Conservation (phyloP, 2,329 filamentous ascomycete genomes). For the Metarhizium sp. region DNA sequence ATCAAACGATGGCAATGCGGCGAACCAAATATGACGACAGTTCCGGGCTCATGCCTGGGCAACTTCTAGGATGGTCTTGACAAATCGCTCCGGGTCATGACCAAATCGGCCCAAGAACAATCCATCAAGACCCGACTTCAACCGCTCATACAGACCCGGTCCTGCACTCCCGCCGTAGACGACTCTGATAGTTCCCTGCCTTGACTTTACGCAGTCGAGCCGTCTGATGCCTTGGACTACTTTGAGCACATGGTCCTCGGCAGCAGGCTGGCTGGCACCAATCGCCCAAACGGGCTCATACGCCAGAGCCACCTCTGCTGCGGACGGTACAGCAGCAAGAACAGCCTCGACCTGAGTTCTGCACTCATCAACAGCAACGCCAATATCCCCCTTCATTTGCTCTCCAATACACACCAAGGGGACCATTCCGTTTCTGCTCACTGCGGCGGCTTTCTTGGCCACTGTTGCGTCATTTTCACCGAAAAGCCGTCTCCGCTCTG, state of each 20-base stretch:
- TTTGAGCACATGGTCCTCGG: slow-evolving; percentile 59
- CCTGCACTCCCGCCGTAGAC: slow-evolving; percentile 79
- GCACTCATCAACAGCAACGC: slow-evolving; percentile 56
- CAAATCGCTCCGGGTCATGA: slow-evolving; percentile 64
- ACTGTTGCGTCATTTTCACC: slow-evolving; percentile 63
- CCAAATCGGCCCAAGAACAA: slow-evolving; percentile 75
- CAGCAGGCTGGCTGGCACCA: slow-evolving; percentile 62
- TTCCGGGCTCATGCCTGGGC: slow-evolving; percentile 28
- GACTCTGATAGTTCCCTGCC: slow-evolving; percentile 54
- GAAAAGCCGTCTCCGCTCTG: slow-evolving; percentile 64
- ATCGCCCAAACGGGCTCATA: slow-evolving; percentile 91
- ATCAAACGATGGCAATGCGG: too few relatives aligned
- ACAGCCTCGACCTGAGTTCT: slow-evolving; percentile 55
- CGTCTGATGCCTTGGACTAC: slow-evolving; percentile 57
- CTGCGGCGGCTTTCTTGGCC: slow-evolving; percentile 60
- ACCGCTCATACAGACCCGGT: slow-evolving; percentile 60
- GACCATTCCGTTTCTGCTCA: slow-evolving; percentile 58
- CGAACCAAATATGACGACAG: too few relatives aligned
- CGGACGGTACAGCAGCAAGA: slow-evolving; percentile 47
- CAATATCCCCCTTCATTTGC: slow-evolving; percentile 40
- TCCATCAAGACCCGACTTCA: slow-evolving; percentile 65
- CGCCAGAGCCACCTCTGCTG: slow-evolving; percentile 64
- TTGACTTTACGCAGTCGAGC: slow-evolving; percentile 38
- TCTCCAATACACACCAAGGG: slow-evolving; percentile 79
- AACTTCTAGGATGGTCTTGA: slow-evolving; percentile 64